Evolutionary conservation across 1,284 basidiomycete genomes (phyloP).

Genomic region (Microbotryum scabiosae): DNA sequence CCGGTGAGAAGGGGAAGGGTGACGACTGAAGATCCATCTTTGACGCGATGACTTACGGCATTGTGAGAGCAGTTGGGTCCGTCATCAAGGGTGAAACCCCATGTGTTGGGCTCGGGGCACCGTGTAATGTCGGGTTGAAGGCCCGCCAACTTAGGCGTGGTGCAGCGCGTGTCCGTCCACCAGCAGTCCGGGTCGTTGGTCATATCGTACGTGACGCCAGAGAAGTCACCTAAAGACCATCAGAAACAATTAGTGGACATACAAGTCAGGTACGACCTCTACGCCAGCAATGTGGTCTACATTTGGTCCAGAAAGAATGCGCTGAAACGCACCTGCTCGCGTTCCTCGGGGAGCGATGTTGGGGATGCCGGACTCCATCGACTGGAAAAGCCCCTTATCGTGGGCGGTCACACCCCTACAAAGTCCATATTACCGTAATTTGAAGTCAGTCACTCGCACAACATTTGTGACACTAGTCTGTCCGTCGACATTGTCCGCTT

Average conservation of each 20-base stretch:
- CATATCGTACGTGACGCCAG: slow-evolving; percentile 7
- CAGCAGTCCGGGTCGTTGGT: slow-evolving; percentile 13
- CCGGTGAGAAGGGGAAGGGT: too few relatives aligned
- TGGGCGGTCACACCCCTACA: slow-evolving; percentile 6
- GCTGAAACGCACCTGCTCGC: slow-evolving; percentile 11
- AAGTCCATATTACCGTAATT: neutral
- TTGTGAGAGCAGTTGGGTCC: slow-evolving; percentile 41
- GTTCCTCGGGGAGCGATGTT: slow-evolving; percentile 24
- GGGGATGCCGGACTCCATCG: slow-evolving; percentile 25
- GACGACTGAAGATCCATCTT: too few relatives aligned
- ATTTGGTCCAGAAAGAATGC: too few relatives aligned
- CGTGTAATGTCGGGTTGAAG: slow-evolving; percentile 40
- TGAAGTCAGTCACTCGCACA: neutral
- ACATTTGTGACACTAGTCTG: neutral
- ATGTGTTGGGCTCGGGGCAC: slow-evolving; percentile 46
- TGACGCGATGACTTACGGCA: slow-evolving; percentile 34
- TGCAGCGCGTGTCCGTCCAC: slow-evolving; percentile 42
- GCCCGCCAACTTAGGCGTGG: slow-evolving; percentile 16
- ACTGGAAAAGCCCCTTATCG: slow-evolving; percentile 13
- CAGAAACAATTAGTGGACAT: too few relatives aligned
- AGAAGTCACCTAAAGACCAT: slow-evolving; percentile 1
- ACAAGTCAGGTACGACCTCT: too few relatives aligned
- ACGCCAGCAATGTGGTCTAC: too few relatives aligned
- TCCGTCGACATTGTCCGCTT: too few relatives aligned
- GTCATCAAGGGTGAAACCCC: slow-evolving; percentile 49